Percentiles rank a stretch among this genome's conserved stretches.
Conservation (phyloP, 352 stramenopile species). For the Peronospora farinosa region DNA sequence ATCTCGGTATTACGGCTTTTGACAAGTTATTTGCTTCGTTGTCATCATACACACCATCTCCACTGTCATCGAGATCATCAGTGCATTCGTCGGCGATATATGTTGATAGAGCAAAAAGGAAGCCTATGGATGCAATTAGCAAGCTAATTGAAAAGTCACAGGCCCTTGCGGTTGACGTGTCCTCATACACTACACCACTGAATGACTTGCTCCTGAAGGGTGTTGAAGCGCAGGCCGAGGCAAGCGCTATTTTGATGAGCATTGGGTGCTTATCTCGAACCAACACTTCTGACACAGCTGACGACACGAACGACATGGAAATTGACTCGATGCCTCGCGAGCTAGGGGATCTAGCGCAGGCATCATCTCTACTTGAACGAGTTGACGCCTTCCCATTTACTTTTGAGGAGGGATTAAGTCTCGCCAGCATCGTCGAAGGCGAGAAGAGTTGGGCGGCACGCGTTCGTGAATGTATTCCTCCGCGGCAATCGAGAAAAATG, state of each 20-base stretch:
- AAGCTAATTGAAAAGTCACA: constrained; percentile 68
- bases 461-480: constrained; percentile 66
- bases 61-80: constrained; percentile 23
- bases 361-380: constrained; percentile 51
- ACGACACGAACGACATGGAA: constrained; percentile 12
- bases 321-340: constrained; percentile 27
- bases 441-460: constrained; percentile 64
- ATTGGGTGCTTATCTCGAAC: constrained; percentile 39
- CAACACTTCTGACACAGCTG: constrained; percentile 5
- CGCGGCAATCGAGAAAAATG: constrained; percentile 76
- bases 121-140: constrained; percentile 49
- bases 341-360: constrained; percentile 41
- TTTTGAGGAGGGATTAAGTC: constrained; percentile 58
- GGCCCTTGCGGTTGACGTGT: constrained; percentile 53
- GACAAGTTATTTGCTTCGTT: constrained; percentile 53
- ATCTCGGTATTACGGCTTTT: constrained; percentile 49
- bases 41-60: constrained; percentile 22
- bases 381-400: constrained; percentile 64
- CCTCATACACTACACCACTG: constrained; percentile 51
- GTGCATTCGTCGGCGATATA: constrained; percentile 11
- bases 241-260: constrained; percentile 41
- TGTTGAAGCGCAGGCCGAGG: constrained; percentile 42
- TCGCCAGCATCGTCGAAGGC: constrained; percentile 47
- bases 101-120: constrained; percentile 50
- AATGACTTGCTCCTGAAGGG: constrained; percentile 51